Evolutionary conservation across 345 rosid species (phyloP), one percentile per base, ranked within the genome.

Genomic region (Euphorbia tirucalli): DNA sequence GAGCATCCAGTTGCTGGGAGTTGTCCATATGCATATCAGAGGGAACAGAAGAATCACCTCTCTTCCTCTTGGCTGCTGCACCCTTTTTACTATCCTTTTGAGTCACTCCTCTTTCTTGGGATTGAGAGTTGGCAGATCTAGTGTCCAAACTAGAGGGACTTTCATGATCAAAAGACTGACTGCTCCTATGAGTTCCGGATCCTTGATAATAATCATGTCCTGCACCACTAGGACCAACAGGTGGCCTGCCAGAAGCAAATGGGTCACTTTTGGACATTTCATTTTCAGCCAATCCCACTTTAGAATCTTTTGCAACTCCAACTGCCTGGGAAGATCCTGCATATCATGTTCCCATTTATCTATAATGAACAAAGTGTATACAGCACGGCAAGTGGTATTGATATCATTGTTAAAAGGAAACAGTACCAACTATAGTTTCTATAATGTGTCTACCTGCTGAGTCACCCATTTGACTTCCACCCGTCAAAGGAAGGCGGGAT

Each of bases 81-180:
- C 82, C 81, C 78, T 84, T 90, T 73, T 78, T 89, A 70, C 71
- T 79, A 72, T 90, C 93, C 63, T 77, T 87, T 71, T 85, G 86
- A 76, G 74, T 87, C 71, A 66, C 76, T 68, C 80, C 85, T 76
- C 90, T 84, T 75, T 94, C 97, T 75, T 90, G 99, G 30, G 98
- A 82, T 75, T 89, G 97, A 10, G 93, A 86, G 72, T 84, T 86
- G 72, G 93, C 91, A 71, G 97, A 88, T 75, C 88, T 85, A 32
- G 97, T 84, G 73, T 90, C 99, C 83, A 90, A 81, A 88, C 90
- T 92, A 62, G 99, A 89, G 50, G 97, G 93, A 80, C 99, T 92
- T 82, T 88, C 99, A 58, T 88, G 96, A 78, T 95, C 97, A 73
- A 86, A 87, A 52, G 93, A 82, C 78, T 86, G 93, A 72, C 86